A percentile compares a stretch with the other conserved stretches of the same genome.
Evolutionary conservation across 495 filamentous ascomycete species (phyloP).

Genomic region (Thermothielavioides terrestris): DNA sequence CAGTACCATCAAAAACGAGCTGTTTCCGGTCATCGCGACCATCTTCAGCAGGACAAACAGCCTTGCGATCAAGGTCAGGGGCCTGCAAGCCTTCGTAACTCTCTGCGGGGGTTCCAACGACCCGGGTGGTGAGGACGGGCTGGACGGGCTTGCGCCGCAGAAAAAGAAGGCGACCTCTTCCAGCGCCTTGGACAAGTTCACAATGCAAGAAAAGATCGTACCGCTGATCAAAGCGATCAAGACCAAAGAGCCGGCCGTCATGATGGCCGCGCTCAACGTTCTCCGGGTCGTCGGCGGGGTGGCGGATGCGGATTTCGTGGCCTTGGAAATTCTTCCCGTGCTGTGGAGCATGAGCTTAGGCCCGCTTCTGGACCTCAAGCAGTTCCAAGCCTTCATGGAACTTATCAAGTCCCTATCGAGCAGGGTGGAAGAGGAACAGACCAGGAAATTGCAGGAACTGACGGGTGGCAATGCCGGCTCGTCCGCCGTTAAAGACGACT

Average conservation of each 20-base stretch:
- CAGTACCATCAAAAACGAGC: constrained; percentile 87
- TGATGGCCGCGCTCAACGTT: constrained; percentile 86
- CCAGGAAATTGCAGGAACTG: constrained; percentile 76
- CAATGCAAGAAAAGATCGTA: constrained; percentile 92
- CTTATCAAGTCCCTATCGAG: constrained; percentile 73
- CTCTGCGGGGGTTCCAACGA: constrained; percentile 71
- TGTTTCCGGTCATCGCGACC: constrained; percentile 81
- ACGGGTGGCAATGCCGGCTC: constrained; percentile 38
- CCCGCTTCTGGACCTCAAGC: constrained; percentile 72
- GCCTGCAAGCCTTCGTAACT: constrained; percentile 78
- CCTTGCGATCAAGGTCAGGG: constrained; percentile 85
- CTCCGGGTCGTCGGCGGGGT: constrained; percentile 71
- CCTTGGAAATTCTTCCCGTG: constrained; percentile 79
- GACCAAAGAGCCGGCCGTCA: constrained; percentile 93
- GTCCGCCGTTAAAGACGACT: constrained; percentile 41
- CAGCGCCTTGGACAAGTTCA: constrained; percentile 84
- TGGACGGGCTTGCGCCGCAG: constrained; percentile 54
- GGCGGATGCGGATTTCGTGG: constrained; percentile 87
- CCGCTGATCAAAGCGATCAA: constrained; percentile 88
- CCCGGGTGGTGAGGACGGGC: constrained; percentile 51
- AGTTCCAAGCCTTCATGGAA: constrained; percentile 83
- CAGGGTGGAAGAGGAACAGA: constrained; percentile 80
- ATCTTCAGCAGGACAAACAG: constrained; percentile 91
- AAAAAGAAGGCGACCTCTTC: constrained; percentile 52
- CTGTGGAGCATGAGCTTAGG: constrained; percentile 91